Evolutionary conservation across 108 stramenopile species (phyloP).

Genomic region (Conticribra weissflogii): DNA sequence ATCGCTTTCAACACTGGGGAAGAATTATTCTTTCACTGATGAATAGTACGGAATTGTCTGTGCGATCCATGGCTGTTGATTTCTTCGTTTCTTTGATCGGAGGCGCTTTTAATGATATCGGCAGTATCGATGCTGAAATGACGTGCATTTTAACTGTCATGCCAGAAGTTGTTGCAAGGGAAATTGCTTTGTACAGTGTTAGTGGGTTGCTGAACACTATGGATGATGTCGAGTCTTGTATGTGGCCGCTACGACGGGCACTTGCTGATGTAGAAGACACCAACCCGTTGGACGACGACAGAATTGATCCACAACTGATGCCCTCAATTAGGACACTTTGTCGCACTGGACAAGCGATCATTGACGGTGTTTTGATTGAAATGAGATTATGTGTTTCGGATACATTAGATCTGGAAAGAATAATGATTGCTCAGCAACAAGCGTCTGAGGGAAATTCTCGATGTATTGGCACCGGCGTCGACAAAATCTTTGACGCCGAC

Average conservation of each 20-base stretch:
- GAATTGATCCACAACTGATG: constrained; percentile 80
- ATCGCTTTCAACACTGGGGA: constrained; percentile 79
- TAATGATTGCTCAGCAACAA: constrained; percentile 16
- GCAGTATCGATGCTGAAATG: constrained; percentile 69
- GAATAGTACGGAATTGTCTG: constrained; percentile 84
- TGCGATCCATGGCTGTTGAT: constrained; percentile 88
- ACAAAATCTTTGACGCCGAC: constrained; percentile 79
- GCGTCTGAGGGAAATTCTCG: too few relatives aligned
- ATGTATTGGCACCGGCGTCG: too few relatives aligned
- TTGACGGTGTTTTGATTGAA: constrained; percentile 88
- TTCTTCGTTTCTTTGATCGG: constrained; percentile 82
- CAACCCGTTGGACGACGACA: constrained; percentile 82
- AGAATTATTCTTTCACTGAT: constrained; percentile 76
- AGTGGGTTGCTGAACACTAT: constrained; percentile 55
- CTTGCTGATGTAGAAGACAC: constrained; percentile 87
- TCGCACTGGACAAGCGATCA: constrained; percentile 80
- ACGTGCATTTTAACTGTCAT: constrained; percentile 69
- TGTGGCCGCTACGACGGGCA: constrained; percentile 87
- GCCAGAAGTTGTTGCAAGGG: constrained; percentile 83
- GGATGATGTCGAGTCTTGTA: constrained; percentile 63
- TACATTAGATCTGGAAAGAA: constrained; percentile 27
- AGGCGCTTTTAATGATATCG: constrained; percentile 57
- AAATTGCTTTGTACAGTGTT: constrained; percentile 77
- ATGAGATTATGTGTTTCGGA: constrained; percentile 58
- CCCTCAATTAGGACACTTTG: constrained; percentile 70